A percentile compares a stretch with the other conserved stretches of the same genome.
phyloP scores from a whole-genome alignment of 1,284 basidiomycete genomes.

The Ceratobasidium sp. region DNA sequence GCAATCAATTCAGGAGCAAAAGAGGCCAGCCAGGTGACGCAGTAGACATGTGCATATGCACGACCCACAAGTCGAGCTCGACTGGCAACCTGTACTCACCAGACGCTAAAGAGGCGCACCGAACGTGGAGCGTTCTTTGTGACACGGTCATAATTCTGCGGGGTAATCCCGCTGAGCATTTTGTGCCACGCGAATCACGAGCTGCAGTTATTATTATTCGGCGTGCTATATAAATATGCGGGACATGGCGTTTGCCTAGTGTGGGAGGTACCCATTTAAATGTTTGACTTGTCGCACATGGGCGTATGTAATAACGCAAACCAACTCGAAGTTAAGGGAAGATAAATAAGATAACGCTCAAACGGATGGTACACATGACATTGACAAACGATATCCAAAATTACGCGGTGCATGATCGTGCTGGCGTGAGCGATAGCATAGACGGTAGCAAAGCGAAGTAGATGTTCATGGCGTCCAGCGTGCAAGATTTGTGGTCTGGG shows the following conservation, averaged over 20 bases:
- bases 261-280: conserved; percentile 4
- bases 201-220: conserved; percentile 21
- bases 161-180: conserved; percentile 27
- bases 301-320: background rate
- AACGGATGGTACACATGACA: conserved; percentile 1
- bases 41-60: conserved; percentile 32
- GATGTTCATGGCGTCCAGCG: background rate
- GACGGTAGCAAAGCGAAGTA: background rate
- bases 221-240: conserved; percentile 19
- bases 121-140: conserved; percentile 8
- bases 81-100: conserved; percentile 7
- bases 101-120: conserved; percentile 43
- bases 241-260: background rate
- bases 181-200: conserved; percentile 20
- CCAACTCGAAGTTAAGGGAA: background rate
- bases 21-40: conserved; percentile 29
- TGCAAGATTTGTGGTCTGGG: background rate
- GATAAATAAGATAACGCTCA: background rate
- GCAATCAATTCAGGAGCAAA: conserved; percentile 23
- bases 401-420: background rate
- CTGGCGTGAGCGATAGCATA: background rate
- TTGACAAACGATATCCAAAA: conserved; percentile 28
- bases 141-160: conserved; percentile 23
- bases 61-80: conserved; percentile 26
- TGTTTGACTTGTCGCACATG: background rate